Evolutionary conservation across 148 eudicot species (phyloP), one percentile per base, ranked within the genome.

Genomic region (Vaccinium darrowii): DNA sequence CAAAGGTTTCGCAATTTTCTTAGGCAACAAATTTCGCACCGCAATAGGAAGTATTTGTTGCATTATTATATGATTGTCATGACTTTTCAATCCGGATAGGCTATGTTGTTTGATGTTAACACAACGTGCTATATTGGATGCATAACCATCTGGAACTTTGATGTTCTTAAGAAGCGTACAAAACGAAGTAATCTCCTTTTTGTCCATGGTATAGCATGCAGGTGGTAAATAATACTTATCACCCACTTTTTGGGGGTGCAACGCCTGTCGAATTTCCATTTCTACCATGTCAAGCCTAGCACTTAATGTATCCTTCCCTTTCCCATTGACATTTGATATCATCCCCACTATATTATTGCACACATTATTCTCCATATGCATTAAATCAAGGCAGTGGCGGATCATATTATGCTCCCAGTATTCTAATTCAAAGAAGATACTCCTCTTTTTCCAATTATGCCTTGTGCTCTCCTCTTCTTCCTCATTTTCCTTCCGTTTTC

Each of bases 261-360:
- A 52, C 14, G 14, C 49, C n/a, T 14, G n/a, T 23, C 79, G 36
- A 8, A 85, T 82, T 8, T 71, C 80, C 23, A 81, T 12, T 13
- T 63, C 84, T 73, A 65, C 8, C 19, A 82, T 63, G 78, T 82
- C 87, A 7, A 15, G 12, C 4, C 87, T 72, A 73, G 85, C 84
- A 4, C 77, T 81, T 8, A 53, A n/a, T 27, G 65, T 63, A n/a
- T 84, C 87, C 27, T 82, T 75, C 6, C 36, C 12, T n/a, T 82
- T 87, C n/a, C 79, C 56, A 6, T 63, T 58, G 11, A 83, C 47
- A 27, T 77, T 57, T 25, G 85, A 25, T 73, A 85, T 43, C 36
- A 85, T 88, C 6, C 83, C n/a, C n/a, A 88, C 5, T 4, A 88
- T 1, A 36, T 60, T 85, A 16, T 72, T 84, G 53, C 83, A 85